Evolutionary conservation across 2,329 filamentous ascomycete genomes (phyloP), one percentile per base, ranked within the genome.

Genomic region (Elsinoe australis): DNA sequence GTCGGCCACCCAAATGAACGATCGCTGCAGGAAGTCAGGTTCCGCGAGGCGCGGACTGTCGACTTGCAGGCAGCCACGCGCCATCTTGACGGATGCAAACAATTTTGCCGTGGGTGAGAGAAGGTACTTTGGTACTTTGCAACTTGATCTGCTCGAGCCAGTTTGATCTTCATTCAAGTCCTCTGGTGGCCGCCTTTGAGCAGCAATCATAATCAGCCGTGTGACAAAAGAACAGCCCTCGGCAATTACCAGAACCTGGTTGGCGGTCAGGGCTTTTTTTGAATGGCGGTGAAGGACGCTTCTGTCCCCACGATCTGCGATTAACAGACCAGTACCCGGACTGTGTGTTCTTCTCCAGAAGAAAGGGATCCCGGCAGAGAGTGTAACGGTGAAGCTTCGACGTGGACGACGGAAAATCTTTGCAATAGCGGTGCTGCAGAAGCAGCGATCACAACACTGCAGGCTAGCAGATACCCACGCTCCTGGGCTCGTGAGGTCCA

Each of bases 381-480:
- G 24, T 44, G 17, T 26, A 44, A 44, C 39, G 39, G 39, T 44
- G 39, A 44, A 29, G 39, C 39, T 44, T 44, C 26, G 39, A 44
- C 26, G 39, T 44, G 39, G 39, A 26, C n/a, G n/a, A n/a, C 39
- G 39, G 39, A 44, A 44, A 31, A 15, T 19, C 26, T 15, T 44
- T 15, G 17, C n/a, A 19, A 42, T 9, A 28, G 24, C 21, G 8
- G 12, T 28, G 38, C 38, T 42, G 38, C 38, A 42, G 7, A 6
- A 15, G 5, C 4, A 44, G 26, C 15, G 17, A 24, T 31, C n/a
- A n/a, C n/a, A n/a, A 15, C 24, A 19, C 19, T 17, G 22, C 39
- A 31, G 22, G 35, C 35, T 24, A 24, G 19, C 35, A 14, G 8
- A 24, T 39, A 39, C 39, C 39, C 39, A 44, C 39, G 39, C 39